These are phyloP conservation scores for Rhizophora mangle DNA, from an alignment of 345 rosid genomes.

Conservation along the genomic window DNA sequence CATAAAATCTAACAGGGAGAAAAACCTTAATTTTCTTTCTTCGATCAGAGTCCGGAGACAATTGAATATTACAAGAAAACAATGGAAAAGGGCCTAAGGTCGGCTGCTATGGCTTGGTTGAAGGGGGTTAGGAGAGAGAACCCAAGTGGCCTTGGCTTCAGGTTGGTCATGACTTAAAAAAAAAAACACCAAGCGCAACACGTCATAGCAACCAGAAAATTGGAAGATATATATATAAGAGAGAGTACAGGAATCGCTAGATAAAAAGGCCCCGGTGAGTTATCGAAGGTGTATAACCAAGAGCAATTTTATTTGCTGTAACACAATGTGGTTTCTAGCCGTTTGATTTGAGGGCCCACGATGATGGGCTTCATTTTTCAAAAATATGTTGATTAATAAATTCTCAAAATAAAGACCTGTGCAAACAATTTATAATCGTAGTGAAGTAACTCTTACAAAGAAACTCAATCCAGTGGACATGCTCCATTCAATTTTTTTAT, in stretches of 20 bases:
- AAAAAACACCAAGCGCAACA: slow-evolving; percentile 4
- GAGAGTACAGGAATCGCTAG: background rate
- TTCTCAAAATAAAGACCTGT: too few relatives aligned
- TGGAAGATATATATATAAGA: background rate
- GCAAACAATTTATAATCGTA: too few relatives aligned
- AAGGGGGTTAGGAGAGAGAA: slow-evolving; percentile 34
- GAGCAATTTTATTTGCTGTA: too few relatives aligned
- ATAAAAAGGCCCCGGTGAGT: background rate
- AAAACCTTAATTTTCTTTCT: slow-evolving; percentile 3
- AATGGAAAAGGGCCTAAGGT: slow-evolving; percentile 44
- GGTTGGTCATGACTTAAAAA: slow-evolving; percentile 36
- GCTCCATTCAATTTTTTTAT: too few relatives aligned
- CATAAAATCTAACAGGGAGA: slow-evolving; percentile 19
- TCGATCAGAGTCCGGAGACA: slow-evolving; percentile 3
- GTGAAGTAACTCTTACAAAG: too few relatives aligned
- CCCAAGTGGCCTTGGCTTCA: slow-evolving; percentile 27
- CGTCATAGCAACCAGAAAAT: slow-evolving; percentile 21
- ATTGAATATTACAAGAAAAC: slow-evolving; percentile 16
- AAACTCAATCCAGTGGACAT: too few relatives aligned
- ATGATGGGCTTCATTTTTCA: too few relatives aligned
- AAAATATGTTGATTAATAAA: too few relatives aligned
- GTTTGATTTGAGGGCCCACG: too few relatives aligned
- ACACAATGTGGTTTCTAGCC: too few relatives aligned
- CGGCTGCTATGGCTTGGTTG: slow-evolving; percentile 28
- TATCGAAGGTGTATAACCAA: background rate